Evolutionary conservation across 768 basidiomycete genomes (phyloP).

Genomic region (Pleurotus giganteus): DNA sequence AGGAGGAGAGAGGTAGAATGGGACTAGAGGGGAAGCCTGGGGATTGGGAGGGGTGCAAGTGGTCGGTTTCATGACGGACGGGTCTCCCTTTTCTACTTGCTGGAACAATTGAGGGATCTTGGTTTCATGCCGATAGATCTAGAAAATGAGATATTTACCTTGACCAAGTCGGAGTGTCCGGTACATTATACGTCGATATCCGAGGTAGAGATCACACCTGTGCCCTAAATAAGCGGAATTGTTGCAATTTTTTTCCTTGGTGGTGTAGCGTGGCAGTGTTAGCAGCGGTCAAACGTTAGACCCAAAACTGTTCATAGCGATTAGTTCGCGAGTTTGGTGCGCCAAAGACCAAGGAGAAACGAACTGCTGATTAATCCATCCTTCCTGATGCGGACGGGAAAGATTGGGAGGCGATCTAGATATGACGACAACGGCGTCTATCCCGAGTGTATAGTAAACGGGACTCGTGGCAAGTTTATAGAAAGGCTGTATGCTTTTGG

Average conservation of each 20-base stretch:
- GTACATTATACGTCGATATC: conserved; percentile 6
- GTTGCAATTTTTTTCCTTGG: not conserved
- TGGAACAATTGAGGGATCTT: not conserved
- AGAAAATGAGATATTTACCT: conserved; percentile 2
- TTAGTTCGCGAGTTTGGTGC: conserved; percentile 10
- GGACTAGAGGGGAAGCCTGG: not conserved
- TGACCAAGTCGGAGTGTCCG: conserved; percentile 6
- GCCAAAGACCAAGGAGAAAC: conserved; percentile 9
- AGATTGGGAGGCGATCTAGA: not conserved
- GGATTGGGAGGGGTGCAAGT: not conserved
- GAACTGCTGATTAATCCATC: conserved; percentile 9
- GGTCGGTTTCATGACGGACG: not conserved
- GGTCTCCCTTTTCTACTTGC: conserved; percentile 6
- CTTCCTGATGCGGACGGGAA: conserved; percentile 7
- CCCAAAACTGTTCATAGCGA: conserved; percentile 3
- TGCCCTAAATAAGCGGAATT: conserved; percentile 9
- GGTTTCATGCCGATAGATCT: conserved; percentile 8
- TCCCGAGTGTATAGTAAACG: not conserved
- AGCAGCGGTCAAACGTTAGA: conserved; percentile 4
- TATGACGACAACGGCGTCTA: conserved; percentile 8
- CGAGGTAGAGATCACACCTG: conserved; percentile 7
- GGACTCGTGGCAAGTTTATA: not conserved
- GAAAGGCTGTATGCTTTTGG: not conserved
- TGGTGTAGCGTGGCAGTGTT: conserved; percentile 2
- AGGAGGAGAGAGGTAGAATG: not conserved